These are phyloP conservation scores for Populus deltoides DNA, from an alignment of 345 rosid genomes.

Conservation along the genomic window DNA sequence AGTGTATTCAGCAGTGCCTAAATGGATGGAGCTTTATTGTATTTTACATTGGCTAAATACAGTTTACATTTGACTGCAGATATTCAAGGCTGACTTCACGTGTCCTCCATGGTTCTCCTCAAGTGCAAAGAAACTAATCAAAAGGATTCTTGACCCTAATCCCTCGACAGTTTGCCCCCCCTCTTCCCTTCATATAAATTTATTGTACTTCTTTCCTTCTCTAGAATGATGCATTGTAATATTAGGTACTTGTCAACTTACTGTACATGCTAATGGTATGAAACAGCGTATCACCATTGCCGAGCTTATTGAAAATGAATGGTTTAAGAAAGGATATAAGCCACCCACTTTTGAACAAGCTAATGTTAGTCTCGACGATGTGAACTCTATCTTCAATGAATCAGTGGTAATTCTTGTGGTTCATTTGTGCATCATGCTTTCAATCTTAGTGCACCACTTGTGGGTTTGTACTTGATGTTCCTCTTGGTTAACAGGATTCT, in stretches of 20 bases:
- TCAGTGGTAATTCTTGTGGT: slow-evolving; percentile 49
- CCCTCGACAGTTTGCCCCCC: slow-evolving; percentile 59
- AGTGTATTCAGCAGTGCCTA: neutral
- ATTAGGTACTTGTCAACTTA: neutral
- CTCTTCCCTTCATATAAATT: slow-evolving; percentile 4
- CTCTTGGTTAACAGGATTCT: slow-evolving; percentile 47
- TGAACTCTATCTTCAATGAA: slow-evolving; percentile 77
- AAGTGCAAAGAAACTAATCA: slow-evolving; percentile 85
- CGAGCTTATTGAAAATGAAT: slow-evolving; percentile 82
- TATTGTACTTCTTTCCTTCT: neutral
- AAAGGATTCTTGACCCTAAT: slow-evolving; percentile 88
- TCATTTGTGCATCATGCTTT: slow-evolving; percentile 1
- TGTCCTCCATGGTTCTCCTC: slow-evolving; percentile 97
- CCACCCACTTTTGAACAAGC: slow-evolving; percentile 78
- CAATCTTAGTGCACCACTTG: neutral
- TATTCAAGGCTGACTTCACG: slow-evolving; percentile 82
- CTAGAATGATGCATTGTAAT: neutral
- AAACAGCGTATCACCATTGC: slow-evolving; percentile 80
- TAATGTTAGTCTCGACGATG: slow-evolving; percentile 72
- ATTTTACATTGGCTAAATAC: neutral
- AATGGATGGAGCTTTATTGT: neutral
- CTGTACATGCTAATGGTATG: slow-evolving; percentile 24
- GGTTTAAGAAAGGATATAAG: slow-evolving; percentile 98
- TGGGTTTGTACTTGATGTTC: slow-evolving; percentile 18
- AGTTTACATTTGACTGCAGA: slow-evolving; percentile 47